Evolutionary conservation across 257 asterid species (phyloP).

Genomic region (Plantago ovata): DNA sequence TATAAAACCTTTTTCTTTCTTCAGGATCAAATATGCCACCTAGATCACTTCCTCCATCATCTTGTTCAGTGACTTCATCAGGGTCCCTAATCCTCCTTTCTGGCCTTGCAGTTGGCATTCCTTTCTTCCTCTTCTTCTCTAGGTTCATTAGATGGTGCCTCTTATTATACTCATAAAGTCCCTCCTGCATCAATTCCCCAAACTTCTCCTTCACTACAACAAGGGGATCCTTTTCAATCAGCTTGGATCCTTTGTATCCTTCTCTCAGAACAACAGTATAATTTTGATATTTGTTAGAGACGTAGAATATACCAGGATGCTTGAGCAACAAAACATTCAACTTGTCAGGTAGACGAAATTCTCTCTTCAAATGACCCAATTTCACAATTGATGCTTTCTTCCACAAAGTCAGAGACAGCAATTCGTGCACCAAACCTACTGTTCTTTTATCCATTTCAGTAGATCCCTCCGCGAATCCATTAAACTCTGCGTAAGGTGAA

Average conservation of each 20-base stretch:
- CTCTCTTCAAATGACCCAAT: conserved; percentile 70
- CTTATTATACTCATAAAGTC: conserved; percentile 73
- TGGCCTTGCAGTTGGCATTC: conserved; percentile 28
- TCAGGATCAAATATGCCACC: conserved; percentile 88
- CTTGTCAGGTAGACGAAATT: conserved; percentile 67
- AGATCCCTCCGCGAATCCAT: conserved; percentile 49
- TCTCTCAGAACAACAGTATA: conserved; percentile 82
- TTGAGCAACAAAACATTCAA: conserved; percentile 66
- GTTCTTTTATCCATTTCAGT: conserved; percentile 69
- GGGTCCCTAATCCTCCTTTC: conserved; percentile 26
- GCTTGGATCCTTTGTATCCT: conserved; percentile 60
- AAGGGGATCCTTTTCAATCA: conserved; percentile 77
- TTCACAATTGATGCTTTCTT: conserved; percentile 68
- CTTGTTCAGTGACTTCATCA: conserved; percentile 24
- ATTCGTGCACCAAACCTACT: conserved; percentile 66
- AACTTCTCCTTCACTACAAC: conserved; percentile 81
- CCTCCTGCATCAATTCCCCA: conserved; percentile 89
- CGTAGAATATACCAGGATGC: conserved; percentile 86
- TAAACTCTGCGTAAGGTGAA: conserved; percentile 54
- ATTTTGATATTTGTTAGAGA: conserved; percentile 64
- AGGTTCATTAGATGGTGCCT: conserved; percentile 63
- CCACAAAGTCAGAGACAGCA: conserved; percentile 79
- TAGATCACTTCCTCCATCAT: conserved; percentile 50
- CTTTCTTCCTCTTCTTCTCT: conserved; percentile 70
- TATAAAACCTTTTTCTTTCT: conserved; percentile 78